Base-by-base conservation (phyloP, 108 stramenopile species). In the Cyclotella cryptica region DNA sequence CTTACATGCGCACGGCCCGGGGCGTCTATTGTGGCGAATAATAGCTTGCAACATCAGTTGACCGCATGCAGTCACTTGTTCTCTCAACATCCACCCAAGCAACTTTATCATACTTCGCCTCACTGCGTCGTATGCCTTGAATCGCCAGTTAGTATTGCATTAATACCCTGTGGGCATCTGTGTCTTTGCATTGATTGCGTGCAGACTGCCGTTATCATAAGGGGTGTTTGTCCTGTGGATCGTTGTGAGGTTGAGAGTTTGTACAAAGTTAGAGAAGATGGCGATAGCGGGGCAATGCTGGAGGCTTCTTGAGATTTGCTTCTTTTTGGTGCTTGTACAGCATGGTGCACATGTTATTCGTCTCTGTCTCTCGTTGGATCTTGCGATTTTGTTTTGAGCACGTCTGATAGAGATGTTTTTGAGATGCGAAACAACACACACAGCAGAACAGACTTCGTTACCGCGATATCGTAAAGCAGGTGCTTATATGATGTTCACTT, bases 91-190 rank as follows among this genome's bases (percentile, higher is more conserved):
- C 67, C 79, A 9, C 79, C 79, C 4, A 39, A 60, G 2, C 54
- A 75, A 62, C 69, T 75, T 59, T 80, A 75, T n/a, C 42, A 42
- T 18, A 24, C 78, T 15, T 79, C 71, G 24, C 22, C 60, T 54
- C 67, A 61, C 35, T 81, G 80, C 28, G 74, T 81, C 18, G 67
- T 76, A 19, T 81, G 80, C 29, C 66, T 75, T 19, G 80, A 81
- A 45, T 49, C 52, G 13, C 68, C 45, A 17, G 67, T 75, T 14
- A 71, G 21, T 42, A 29, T 76, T 69, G 80, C 80, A 22, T 40
- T 81, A 60, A 62, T 76, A 22, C 80, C 80, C 19, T 81, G 80
- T 52, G 80, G 80, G 13, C 80, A 81, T 64, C 40, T 81, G 11
- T 81, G 80, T 43, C 45, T 81, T 9, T 81, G 80, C 49, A 53